Base-by-base conservation (phyloP, 148 eudicot species). In the Rhododendron ferrugineum region DNA sequence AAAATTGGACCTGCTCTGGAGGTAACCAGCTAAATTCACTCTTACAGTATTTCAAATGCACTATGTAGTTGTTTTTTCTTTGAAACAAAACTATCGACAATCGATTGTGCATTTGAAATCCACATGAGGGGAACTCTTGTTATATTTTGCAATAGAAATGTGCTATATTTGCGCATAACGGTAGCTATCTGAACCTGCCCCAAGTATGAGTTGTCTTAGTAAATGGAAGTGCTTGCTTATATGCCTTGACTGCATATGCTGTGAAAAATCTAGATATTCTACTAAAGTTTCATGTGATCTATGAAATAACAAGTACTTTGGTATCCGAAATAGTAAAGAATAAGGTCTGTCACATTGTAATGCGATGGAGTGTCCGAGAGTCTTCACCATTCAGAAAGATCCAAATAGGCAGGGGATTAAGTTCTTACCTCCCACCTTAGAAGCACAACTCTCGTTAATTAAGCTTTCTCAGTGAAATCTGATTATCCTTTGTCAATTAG, bases 1-100 rank as follows among this genome's bases (percentile, higher is more conserved):
- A 95, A 90, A 87, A 95, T 95, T 22, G 99, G 99, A 54, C 89
- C 90, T 18, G 56, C 79, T 58, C 82, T 96, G 34, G 90, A 95
- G 98, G 99, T 96, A 82, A 83, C 60, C 54, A 16, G 6, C 60
- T 16, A 54, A 15, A 72, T 80, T 0, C 16, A 26, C 16, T 54
- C 18, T 34, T 54, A n/a, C 26, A 3, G 20, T 54, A 16, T 54
- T 54, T 37, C n/a, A 37, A 22, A 28, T 78, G 36, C 18, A 44
- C 13, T 5, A 0, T 77, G 4, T 85, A 73, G 11, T 30, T 70
- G 11, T 47, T 47, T 47, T 47, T 9, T 10, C 50, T 11, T 56
- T 56, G 62, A 56, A 5, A 56, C 64, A 58, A 58, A 20, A 6
- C 64, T 58, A 56, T 4, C 7, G 2, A 20, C 14, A 20, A 58